Conservation (phyloP, 2,329 filamentous ascomycete genomes). For the Verticillium klebahnii region DNA sequence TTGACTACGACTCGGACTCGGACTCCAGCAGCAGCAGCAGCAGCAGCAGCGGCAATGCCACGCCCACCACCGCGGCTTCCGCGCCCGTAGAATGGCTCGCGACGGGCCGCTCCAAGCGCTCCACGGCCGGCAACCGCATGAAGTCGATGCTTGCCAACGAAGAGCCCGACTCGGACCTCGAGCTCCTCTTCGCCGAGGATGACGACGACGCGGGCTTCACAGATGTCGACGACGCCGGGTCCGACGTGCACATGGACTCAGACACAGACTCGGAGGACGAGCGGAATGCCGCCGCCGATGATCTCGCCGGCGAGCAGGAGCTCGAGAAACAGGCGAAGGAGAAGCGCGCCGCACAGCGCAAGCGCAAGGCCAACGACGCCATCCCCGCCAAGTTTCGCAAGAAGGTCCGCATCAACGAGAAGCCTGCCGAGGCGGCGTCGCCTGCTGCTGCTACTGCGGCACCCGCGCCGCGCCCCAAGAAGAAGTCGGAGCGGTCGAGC, state of each 20-base stretch:
- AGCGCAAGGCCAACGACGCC: conserved; percentile 74
- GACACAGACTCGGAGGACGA: conserved; percentile 82
- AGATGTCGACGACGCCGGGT: conserved; percentile 61
- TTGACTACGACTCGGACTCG: conserved; percentile 9
- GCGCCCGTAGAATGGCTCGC: conserved; percentile 62
- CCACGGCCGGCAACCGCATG: conserved; percentile 82
- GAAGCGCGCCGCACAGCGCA: conserved; percentile 63
- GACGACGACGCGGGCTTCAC: conserved; percentile 66
- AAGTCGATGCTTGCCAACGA: conserved; percentile 72
- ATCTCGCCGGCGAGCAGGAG: conserved; percentile 83
- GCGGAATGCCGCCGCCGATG: conserved; percentile 54
- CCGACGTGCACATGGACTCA: conserved; percentile 81
- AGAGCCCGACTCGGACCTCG: conserved; percentile 64
- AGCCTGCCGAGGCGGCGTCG: conserved; percentile 24
- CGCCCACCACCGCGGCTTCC: conserved; percentile 23
- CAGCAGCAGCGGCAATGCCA: conserved; percentile 28
- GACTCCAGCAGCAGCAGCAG: conserved; percentile 17
- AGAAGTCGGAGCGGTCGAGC: conserved; percentile 55
- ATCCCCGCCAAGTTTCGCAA: conserved; percentile 69
- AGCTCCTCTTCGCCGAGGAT: conserved; percentile 70
- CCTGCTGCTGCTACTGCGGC: conserved; percentile 29
- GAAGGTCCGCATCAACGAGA: conserved; percentile 66
- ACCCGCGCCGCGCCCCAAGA: conserved; percentile 47
- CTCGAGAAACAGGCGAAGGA: conserved; percentile 71
- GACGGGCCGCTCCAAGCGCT: conserved; percentile 68